These are phyloP conservation scores for Thielaviopsis euricoi DNA, from an alignment of 2,329 filamentous ascomycete species.

Conservation along the genomic window DNA sequence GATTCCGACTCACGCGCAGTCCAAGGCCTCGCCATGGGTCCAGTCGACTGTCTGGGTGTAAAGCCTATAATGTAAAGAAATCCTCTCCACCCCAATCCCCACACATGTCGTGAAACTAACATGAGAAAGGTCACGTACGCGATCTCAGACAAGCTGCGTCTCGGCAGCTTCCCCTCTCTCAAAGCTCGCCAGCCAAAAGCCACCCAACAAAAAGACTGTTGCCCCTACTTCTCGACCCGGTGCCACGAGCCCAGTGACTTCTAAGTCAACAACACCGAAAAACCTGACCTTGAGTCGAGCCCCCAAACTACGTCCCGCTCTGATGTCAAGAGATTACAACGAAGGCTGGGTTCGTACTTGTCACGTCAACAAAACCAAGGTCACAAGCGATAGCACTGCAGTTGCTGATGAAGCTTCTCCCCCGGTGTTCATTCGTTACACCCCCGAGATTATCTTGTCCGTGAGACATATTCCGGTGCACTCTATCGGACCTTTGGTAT, in stretches of 20 bases:
- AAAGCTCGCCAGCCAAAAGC: neutral
- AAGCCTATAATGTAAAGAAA: neutral
- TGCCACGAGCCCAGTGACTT: neutral
- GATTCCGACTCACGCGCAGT: conserved; percentile 19
- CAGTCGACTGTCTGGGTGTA: neutral
- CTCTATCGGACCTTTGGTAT: neutral
- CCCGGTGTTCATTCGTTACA: neutral
- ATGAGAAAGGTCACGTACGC: too few species aligned
- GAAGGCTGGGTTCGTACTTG: neutral
- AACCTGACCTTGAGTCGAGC: neutral
- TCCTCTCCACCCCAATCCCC: neutral
- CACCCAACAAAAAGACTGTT: too few species aligned
- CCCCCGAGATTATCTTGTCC: neutral
- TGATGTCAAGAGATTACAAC: neutral
- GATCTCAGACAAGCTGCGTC: too few species aligned
- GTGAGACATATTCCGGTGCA: neutral
- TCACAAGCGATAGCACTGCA: neutral
- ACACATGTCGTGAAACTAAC: too few species aligned
- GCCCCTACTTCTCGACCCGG: too few species aligned
- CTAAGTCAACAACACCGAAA: neutral
- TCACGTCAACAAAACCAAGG: neutral
- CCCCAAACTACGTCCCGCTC: neutral
- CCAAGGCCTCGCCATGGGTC: conserved; percentile 11
- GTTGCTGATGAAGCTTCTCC: neutral
- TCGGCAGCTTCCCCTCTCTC: neutral